Evolutionary conservation across 2,329 filamentous ascomycete genomes (phyloP), one percentile per base, ranked within the genome.

Genomic region (Ophiostoma piceae): DNA sequence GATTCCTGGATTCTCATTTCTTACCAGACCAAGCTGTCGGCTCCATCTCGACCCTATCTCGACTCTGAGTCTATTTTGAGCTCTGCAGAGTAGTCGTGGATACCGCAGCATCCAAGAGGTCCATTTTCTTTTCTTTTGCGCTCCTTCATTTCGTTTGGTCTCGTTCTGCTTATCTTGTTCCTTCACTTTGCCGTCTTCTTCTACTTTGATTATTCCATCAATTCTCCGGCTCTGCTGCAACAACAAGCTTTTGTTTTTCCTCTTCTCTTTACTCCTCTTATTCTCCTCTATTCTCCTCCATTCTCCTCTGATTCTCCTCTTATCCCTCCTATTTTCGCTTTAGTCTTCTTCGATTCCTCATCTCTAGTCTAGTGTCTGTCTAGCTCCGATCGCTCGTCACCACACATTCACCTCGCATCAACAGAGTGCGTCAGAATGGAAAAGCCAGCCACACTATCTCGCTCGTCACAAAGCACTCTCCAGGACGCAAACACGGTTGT

Each of bases 391-490:
- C 26, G 3, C 4, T 57, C 54, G 11, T 62, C 57, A 32, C 26
- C 57, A 32, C 26, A 3, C 26, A 29, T 9, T 62, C 57, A 12
- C 22, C n/a, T 26, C 22, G n/a, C 57, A 62, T 32, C 54, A 47
- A 47, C 4, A 47, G 2, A 47, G 19, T 41, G 12, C 39, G 12
- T 35, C 26, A 62, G 22, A 32, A 62, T 62, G 57, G 14, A 62
- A 5, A 62, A 62, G 57, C 11, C 26, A 35, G 57, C 57, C 12
- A 62, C 57, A 11, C 57, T 26, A 6, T 35, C 57, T 62, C 26
- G 57, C 57, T 62, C 57, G 32, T 62, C 57, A 37, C 62, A 65
- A 39, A 65, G 62, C 32, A 65, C 62, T 35, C 57, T 62, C 4
- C 26, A 35, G 26, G 57, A 32, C 62, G 5, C 32, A 37, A 39